Base-by-base conservation (phyloP, 345 rosid species). In the Ailanthus altissimus region DNA sequence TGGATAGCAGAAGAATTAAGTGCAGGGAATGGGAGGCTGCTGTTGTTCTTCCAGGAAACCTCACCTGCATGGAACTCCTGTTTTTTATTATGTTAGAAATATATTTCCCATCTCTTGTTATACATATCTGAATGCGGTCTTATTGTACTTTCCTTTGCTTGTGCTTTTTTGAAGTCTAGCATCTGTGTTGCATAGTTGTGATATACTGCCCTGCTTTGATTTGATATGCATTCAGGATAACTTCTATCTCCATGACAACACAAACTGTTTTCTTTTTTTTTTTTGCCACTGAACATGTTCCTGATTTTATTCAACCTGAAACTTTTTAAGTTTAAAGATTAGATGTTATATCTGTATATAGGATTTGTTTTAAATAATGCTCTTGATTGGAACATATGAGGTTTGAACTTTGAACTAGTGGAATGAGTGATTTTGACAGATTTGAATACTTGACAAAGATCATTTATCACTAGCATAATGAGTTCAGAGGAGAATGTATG, bases 1-100 rank as follows among this genome's bases (percentile, higher is more conserved):
- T 79, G 72, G 79, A 84, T 73, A 70, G 58, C 67, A 59, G 64
- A 68, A 59, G 64, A 68, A 74, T 72, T 67, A 77, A 76, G 78
- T 47, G 81, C 71, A 28, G 73, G 86, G 75, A 75, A 94, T 94
- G 98, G 98, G 98, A 86, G 98, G 94, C 74, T 94, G 97, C 81
- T 92, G 97, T 81, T 90, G 90, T 84, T 92, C 98, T 80, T 86
- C 96, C 38, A 85, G 91, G 76, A 90, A 88, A 74, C 82, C 95
- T 49, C 94, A 90, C 86, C 85, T 94, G 28, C 90, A 86, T 82
- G 93, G 93, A 73, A 80, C 98, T 26, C 95, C 98, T 58, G 85
- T 89, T 11, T 94, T 88, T 82, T 94, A 89, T 70, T 92, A 94
- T 86, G 97, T 94, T 65, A 82, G 97, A 88, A 32, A 66, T 20